phyloP scores from a whole-genome alignment of 352 stramenopile genomes.

The Pythium dissotocum region DNA sequence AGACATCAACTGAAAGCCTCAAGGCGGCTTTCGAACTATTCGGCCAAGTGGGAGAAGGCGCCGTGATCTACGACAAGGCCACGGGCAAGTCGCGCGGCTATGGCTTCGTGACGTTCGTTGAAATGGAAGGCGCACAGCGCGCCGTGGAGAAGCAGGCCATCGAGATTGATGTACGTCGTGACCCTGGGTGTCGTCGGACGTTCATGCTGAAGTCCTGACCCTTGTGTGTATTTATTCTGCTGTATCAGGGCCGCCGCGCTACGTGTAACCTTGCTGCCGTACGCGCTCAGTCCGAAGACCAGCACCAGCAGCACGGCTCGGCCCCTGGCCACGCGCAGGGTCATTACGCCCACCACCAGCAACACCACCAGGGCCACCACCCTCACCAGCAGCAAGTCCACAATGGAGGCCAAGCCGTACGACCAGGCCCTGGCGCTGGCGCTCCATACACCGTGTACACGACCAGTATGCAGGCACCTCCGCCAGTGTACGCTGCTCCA shows the following conservation, averaged over 20 bases:
- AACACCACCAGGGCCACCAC: constrained; percentile 16
- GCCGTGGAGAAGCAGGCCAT: constrained; percentile 49
- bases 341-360: constrained; percentile 13
- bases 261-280: constrained; percentile 59
- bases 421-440: constrained; percentile 1
- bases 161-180: constrained; percentile 54
- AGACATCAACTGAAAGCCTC: constrained; percentile 53
- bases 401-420: constrained; percentile 1
- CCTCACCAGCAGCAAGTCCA: constrained; percentile 20
- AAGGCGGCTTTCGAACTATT: constrained; percentile 52
- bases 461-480: constrained; percentile 10
- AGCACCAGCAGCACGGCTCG: constrained; percentile 24
- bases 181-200: not conserved
- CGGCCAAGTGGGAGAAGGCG: constrained; percentile 57
- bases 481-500: constrained; percentile 35
- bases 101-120: constrained; percentile 67
- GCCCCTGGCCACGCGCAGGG: constrained; percentile 4
- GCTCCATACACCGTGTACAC: constrained; percentile 34
- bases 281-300: constrained; percentile 39
- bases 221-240: not conserved
- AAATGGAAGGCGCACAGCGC: constrained; percentile 58
- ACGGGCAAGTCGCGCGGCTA: constrained; percentile 64
- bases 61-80: constrained; percentile 63
- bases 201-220: too few relatives aligned
- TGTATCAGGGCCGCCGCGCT: constrained; percentile 37